Evolutionary conservation across 2,329 filamentous ascomycete species (phyloP).

Genomic region (Trichoderma koningii): DNA sequence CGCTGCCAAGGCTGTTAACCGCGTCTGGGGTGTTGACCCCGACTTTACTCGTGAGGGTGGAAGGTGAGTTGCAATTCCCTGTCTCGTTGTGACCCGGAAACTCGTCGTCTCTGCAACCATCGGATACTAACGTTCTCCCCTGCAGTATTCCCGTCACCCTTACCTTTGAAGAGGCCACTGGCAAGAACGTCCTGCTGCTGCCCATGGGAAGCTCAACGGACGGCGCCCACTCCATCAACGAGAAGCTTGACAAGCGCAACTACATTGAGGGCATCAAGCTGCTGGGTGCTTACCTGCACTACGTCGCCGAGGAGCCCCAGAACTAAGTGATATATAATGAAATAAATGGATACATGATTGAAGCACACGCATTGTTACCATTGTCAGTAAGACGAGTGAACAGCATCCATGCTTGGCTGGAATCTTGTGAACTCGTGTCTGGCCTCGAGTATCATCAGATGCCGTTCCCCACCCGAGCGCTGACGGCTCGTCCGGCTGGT

Average conservation of each 20-base stretch:
- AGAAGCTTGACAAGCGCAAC: conserved; percentile 95
- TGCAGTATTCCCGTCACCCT: conserved; percentile 89
- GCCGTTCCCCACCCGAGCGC: conserved; percentile 20
- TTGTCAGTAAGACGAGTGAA: not conserved
- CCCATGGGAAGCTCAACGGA: conserved; percentile 98
- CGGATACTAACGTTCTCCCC: conserved; percentile 3
- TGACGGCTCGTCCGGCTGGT: not conserved
- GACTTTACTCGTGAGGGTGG: conserved; percentile 97
- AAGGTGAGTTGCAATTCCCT: conserved; percentile 54
- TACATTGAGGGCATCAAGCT: conserved; percentile 99
- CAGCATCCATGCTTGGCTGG: not conserved
- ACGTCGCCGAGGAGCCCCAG: conserved; percentile 85
- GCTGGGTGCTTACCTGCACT: conserved; percentile 91
- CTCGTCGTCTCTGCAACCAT: not conserved
- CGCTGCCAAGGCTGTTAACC: conserved; percentile 91
- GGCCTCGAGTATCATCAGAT: not conserved
- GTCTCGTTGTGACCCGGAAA: not conserved
- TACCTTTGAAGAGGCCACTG: conserved; percentile 95
- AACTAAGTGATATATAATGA: conserved; percentile 31
- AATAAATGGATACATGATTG: conserved; percentile 1
- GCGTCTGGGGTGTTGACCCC: conserved; percentile 89
- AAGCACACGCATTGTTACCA: not conserved
- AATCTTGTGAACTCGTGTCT: not conserved
- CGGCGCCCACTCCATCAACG: conserved; percentile 95
- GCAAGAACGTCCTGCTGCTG: conserved; percentile 93